Base-by-base conservation (phyloP, 805 yeast genomes). In the Peterozyma toletana region DNA sequence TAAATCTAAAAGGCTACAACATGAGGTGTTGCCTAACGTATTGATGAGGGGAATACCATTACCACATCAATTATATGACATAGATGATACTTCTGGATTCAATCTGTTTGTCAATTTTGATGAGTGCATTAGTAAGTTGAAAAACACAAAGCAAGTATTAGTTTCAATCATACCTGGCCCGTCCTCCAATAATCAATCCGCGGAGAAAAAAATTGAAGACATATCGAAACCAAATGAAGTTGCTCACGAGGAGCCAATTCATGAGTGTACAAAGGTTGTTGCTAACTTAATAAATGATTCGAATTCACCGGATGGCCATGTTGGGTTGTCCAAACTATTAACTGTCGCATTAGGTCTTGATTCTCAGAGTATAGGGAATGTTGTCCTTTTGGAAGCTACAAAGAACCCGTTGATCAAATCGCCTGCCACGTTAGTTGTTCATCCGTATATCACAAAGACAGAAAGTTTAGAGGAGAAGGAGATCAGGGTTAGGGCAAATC, bases 91-190 rank as follows among this genome's bases (percentile, higher is more conserved):
- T 9, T 13, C 16, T 2, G 60, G 56, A 3, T 73, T 67, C 51
- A 74, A 73, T 40, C 66, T 78, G 1, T 77, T 67, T 52, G 70
- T 63, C 14, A 70, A 76, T 48, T 55, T 66, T 41, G 64, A 60
- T n/a, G 72, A 70, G 35, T 54, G 60, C 11, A 56, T 56, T 10
- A 55, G 48, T 50, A 53, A 55, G 7, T 53, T 77, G 27, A 61
- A 62, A 38, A 53, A 57, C 5, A 55, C 69, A 5, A 68, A 68
- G 31, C 75, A 59, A 53, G 80, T 76, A 3, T 68, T 70, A 3
- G 78, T 78, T 0, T 70, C 80, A 0, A 59, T 78, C 0, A 56
- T 78, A 1, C 65, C 70, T 2, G 83, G 85, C 0, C 83, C 84
- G 0, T 9, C 52, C 58, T n/a, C 10, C 49, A 37, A 48, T 45